phyloP scores from a whole-genome alignment of 495 filamentous ascomycete species.

The Saxophila tyrrhenica region DNA sequence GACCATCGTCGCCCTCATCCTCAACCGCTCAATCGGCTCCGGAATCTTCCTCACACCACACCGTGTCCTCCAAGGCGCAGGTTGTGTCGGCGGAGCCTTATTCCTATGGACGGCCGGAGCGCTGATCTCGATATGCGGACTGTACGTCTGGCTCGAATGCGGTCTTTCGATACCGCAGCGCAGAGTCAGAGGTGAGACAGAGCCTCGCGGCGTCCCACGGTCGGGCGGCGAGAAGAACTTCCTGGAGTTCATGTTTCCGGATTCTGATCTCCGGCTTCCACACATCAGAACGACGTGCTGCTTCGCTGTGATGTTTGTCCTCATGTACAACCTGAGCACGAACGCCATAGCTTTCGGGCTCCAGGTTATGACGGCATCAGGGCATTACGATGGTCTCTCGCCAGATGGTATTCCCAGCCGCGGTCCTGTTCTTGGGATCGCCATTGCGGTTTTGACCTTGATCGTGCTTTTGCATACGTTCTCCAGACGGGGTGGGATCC shows the following conservation, averaged over 20 bases:
- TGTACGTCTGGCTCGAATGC: constrained; percentile 33
- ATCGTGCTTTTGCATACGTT: constrained; percentile 37
- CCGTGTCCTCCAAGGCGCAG: constrained; percentile 26
- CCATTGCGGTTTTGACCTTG: constrained; percentile 29
- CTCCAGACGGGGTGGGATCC: constrained; percentile 39
- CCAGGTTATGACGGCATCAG: constrained; percentile 28
- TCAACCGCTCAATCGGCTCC: constrained; percentile 20
- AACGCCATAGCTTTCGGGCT: constrained; percentile 38
- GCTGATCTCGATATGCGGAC: constrained; percentile 29
- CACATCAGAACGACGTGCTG: constrained; percentile 33
- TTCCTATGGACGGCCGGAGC: constrained; percentile 32
- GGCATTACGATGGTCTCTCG: constrained; percentile 6
- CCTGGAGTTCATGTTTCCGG: constrained; percentile 29
- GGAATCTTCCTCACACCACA: constrained; percentile 12
- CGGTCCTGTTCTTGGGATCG: constrained; percentile 32
- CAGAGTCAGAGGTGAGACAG: background rate
- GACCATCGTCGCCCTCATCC: background rate
- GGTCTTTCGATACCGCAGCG: constrained; percentile 34
- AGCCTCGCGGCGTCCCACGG: constrained; percentile 23
- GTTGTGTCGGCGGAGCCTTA: constrained; percentile 30
- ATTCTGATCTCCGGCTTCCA: constrained; percentile 34
- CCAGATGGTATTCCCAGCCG: constrained; percentile 3
- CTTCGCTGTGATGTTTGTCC: constrained; percentile 38
- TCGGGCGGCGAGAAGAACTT: constrained; percentile 45
- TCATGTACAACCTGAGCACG: constrained; percentile 39